Evolutionary conservation across 1,284 basidiomycete species (phyloP), one percentile per base, ranked within the genome.

Genomic region (Tilletiopsis washingtonensis): DNA sequence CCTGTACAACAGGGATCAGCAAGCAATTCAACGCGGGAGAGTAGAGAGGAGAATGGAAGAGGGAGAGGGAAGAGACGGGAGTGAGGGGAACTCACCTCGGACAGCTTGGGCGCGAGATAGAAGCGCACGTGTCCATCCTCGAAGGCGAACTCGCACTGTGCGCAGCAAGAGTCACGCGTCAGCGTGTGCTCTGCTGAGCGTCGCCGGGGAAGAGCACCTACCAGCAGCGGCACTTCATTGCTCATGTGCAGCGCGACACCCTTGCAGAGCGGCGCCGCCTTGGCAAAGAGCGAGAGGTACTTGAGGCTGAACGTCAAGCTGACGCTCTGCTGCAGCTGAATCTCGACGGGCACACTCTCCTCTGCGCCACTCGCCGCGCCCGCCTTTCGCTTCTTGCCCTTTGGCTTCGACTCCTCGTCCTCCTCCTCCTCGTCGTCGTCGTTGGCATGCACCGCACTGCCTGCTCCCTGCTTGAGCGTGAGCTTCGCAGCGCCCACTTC

Each of bases 281-380:
- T 98, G 54, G 90, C 84, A 74, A 99, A 99, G 78, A 96, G 96
- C 75, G 86, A 83, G 25, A 99, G 83, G 76, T 98, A 99, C 76
- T 98, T 97, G 69, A 97, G 80, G 32, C 87, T 90, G 78, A 99
- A 99, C 1, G 91, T 97, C 49, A 98, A 79, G 37, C 84, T 84
- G 60, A 98, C 93, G 62, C 88, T 84, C 75, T 87, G 84, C 38
- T 65, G 55, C 40, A 74, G 60, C 36, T 64, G 54, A 48, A 71
- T 70, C 40, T 59, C 55, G 25, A 73, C 68, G 39, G 69, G 66
- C 1, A 71, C 66, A 27, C 83, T 79, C 43, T 69, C 62, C 76
- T 77, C 53, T 57, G 52, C 56, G 41, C 56, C 38, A 5, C 44
- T 23, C n/a, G 46, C 47, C 14, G 52, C 45, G 42, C 49, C 48